These are phyloP conservation scores for Eucalyptus caleyi DNA, from an alignment of 345 rosid genomes.

Conservation along the genomic window DNA sequence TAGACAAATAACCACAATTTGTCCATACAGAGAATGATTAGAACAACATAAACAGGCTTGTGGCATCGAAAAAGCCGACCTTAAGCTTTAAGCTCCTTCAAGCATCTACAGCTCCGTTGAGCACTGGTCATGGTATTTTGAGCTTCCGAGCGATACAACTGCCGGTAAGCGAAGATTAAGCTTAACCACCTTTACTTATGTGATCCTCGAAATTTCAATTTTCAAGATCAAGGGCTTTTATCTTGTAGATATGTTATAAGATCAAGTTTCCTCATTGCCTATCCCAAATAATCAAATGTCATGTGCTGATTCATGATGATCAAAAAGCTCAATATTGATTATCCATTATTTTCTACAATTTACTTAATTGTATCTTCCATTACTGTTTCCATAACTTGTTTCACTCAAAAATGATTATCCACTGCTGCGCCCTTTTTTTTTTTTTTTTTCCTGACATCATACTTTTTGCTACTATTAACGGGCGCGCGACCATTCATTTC, in stretches of 20 bases:
- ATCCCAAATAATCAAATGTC: background rate
- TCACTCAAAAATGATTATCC: background rate
- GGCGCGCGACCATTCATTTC: background rate
- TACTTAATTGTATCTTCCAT: background rate
- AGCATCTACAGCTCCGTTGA: background rate
- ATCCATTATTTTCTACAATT: too few species aligned
- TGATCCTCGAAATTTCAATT: too few species aligned
- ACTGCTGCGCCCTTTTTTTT: background rate
- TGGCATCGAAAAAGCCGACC: background rate
- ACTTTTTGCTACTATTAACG: background rate
- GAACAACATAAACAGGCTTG: background rate
- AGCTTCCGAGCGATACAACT: fast-evolving
- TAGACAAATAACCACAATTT: too few species aligned
- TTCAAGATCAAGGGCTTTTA: too few species aligned
- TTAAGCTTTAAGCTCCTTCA: background rate
- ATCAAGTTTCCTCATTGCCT: background rate
- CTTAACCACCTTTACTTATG: background rate
- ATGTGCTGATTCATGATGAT: background rate
- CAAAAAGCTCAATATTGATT: background rate
- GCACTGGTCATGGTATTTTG: background rate
- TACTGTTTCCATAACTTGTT: background rate
- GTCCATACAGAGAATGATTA: fast-evolving
- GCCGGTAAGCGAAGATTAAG: fast-evolving
- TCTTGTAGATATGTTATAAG: too few species aligned
- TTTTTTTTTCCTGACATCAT: background rate